These are phyloP conservation scores for Tuber brumale DNA, from an alignment of 495 filamentous ascomycete species.

Conservation along the genomic window DNA sequence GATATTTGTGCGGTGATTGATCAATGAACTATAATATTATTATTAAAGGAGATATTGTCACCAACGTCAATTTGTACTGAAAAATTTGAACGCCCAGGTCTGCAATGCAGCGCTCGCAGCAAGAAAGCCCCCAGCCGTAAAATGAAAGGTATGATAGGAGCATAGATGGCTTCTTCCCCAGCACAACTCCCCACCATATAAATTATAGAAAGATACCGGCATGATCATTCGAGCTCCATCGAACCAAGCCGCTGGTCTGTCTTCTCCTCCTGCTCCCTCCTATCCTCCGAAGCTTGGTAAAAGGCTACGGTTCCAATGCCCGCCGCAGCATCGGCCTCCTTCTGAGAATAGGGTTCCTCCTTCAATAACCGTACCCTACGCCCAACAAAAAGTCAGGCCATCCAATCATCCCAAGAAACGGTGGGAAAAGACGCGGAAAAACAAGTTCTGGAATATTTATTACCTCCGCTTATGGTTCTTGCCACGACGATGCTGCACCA, in stretches of 20 bases:
- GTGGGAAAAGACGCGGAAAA: background rate
- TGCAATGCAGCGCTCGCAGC: background rate
- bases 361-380: constrained; percentile 63
- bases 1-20: background rate
- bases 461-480: constrained; percentile 90
- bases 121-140: constrained; percentile 12
- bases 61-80: background rate
- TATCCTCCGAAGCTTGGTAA: constrained; percentile 30
- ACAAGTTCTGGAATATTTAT: background rate
- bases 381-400: constrained; percentile 13
- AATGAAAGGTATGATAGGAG: background rate
- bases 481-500: constrained; percentile 69
- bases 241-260: constrained; percentile 24
- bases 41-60: background rate
- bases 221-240: constrained; percentile 35
- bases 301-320: constrained; percentile 49
- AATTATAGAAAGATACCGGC: constrained; percentile 4
- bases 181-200: background rate
- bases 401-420: background rate
- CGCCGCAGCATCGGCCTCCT: constrained; percentile 73
- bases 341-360: constrained; percentile 78
- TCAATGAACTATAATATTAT: background rate
- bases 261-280: constrained; percentile 30
- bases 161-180: background rate
- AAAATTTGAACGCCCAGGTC: background rate